Base-by-base conservation (phyloP, 2,329 filamentous ascomycete species). In the Sarocladiaceae sp. region DNA sequence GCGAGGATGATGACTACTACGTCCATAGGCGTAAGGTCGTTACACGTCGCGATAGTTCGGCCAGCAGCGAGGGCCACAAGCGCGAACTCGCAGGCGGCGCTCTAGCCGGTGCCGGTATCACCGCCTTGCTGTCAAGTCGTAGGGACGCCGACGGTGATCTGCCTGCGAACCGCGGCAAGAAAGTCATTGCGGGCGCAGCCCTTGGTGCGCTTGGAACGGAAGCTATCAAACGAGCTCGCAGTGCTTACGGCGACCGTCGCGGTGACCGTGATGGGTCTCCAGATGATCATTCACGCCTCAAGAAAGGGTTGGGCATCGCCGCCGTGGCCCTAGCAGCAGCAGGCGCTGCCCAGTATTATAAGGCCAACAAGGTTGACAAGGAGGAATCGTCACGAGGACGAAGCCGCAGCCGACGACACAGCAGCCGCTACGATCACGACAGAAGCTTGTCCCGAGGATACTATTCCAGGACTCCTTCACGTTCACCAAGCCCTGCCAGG, bases 71-170 rank as follows among this genome's bases (percentile, higher is more conserved):
- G 48, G 75, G 80, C 56, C 79, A 79, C 58, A 83, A 75, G 63
- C 77, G 78, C 37, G 78, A 84, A 58, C 64, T 86, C 4, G 82
- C 82, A 20, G 82, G 84, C 60, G 83, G 83, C n/a, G 83, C 82
- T 10, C 71, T 85, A 15, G 83, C 83, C 25, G 83, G 82, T 15
- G 83, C 83, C 17, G 83, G 82, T 47, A 66, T 83, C 7, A 77
- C 79, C 11, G 83, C 82, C n/a, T 66, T 86, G 2, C 65, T 84
- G 5, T 72, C 77, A 15, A 79, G 78, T 46, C 78, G 80, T 18
- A 74, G 78, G 46, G 73, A 75, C 49, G 72, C 71, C 52, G 67
- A 77, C 2, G 76, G 78, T 48, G 77, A 79, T 22, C 60, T 77
- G 3, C 68, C 68, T 0, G 73, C 79, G 18, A 67, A 80, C 57